Percentiles rank a stretch among this genome's conserved stretches.
phyloP scores from a whole-genome alignment of 176 grass and related monocot species.

The Carex parvula region DNA sequence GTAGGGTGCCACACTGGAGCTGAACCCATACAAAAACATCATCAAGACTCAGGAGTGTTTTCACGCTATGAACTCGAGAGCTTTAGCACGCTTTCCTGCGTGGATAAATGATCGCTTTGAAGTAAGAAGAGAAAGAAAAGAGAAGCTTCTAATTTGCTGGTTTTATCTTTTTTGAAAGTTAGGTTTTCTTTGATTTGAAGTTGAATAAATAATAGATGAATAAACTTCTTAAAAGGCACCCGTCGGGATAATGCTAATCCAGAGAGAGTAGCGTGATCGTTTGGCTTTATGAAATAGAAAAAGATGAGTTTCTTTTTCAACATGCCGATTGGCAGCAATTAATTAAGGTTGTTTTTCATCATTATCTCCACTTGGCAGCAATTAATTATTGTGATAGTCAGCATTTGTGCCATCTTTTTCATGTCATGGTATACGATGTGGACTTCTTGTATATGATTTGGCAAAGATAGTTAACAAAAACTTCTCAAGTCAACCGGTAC shows the following conservation, averaged over 20 bases:
- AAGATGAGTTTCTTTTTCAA: background rate
- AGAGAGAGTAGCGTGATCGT: constrained; percentile 8
- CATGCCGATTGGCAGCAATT: constrained; percentile 14
- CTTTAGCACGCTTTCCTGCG: background rate
- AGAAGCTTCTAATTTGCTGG: background rate
- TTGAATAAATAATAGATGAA: background rate
- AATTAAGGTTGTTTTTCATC: constrained; percentile 20
- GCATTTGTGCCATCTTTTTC: constrained; percentile 21
- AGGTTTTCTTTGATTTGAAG: background rate
- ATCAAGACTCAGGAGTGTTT: background rate
- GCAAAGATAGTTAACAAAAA: background rate
- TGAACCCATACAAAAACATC: background rate
- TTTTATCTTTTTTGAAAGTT: background rate
- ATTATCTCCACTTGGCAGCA: constrained; percentile 7
- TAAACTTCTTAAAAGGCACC: constrained; percentile 5
- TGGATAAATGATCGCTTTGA: background rate
- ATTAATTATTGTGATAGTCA: background rate
- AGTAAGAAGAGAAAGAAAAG: background rate
- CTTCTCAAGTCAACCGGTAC: background rate
- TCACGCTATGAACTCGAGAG: background rate
- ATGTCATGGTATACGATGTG: background rate
- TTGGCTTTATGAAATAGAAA: background rate
- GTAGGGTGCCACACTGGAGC: too few species aligned
- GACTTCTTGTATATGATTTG: background rate
- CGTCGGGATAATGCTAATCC: background rate